Evolutionary conservation across 2,329 filamentous ascomycete species (phyloP), one percentile per base, ranked within the genome.

Genomic region (Massarina eburnea): DNA sequence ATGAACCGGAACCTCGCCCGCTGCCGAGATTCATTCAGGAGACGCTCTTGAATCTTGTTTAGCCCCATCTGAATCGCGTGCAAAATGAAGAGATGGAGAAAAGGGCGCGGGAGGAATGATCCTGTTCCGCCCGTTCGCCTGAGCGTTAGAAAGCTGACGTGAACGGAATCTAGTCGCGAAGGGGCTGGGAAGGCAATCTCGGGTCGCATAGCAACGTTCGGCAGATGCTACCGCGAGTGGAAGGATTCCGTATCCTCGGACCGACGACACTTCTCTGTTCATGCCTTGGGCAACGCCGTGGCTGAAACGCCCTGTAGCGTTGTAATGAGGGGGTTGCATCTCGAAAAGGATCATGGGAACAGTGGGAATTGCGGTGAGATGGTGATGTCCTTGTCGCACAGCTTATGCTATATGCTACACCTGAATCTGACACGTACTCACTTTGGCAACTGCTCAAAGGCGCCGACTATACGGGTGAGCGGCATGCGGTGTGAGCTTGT

Each of bases 111-210:
- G 54, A 60, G 62, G 62, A 58, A 52, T 46, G 36, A 22, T 33
- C 19, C 24, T 41, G 34, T 57, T 62, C 62, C 63, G 62, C 64
- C 63, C 64, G 63, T 60, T 48, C 55, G 53, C 63, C 63, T 66
- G 37, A 42, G 45, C 48, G 17, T 54, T 32, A 47, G 37, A 35
- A 48, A 39, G 35, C 43, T 39, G 48, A 46, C 50, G 42, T 26
- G 47, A 54, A 41, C 41, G 50, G 49, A 52, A 52, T 44, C 38
- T 54, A 41, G 42, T 48, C 45, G 39, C 29, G 49, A 22, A 40
- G 51, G 48, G 52, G 54, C 51, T 54, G 52, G 45, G 49, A 56
- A 48, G 37, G 39, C 52, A 58, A 56, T 55, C 49, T 61, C 57
- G 55, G 52, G 44, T 41, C 14, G 51, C 44, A 47, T 55, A 46